Base-by-base conservation (phyloP, 768 basidiomycete species). In the Termitomyces sp. region DNA sequence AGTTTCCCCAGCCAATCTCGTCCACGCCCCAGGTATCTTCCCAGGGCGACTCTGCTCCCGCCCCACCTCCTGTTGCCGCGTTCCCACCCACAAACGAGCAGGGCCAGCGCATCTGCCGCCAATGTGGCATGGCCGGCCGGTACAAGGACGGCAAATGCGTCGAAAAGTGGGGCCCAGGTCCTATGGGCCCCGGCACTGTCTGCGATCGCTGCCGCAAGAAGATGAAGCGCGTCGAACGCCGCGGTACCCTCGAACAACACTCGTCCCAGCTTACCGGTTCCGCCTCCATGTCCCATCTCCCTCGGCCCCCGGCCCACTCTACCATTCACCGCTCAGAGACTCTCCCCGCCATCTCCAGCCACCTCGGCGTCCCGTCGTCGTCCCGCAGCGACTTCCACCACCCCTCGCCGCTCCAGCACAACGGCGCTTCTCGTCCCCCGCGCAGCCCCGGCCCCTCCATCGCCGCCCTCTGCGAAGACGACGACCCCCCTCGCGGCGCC, bases 91-190 rank as follows among this genome's bases (percentile, higher is more conserved):
- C 75, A 0, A 88, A 88, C 64, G 74, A 78, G 1, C 74, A 79
- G 51, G 90, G 90, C 0, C 89, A 90, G 65, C 75, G 89, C 24
- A 89, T 88, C 48, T 91, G 90, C 67, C 75, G 88, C 6, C 87
- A 88, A 64, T 92, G 90, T 63, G 87, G 87, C 0, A 71, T 85
- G 43, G 75, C 83, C 0, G 90, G 90, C 0, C 74, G 89, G 1
- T 92, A 91, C 72, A 90, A 90, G 72, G 90, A 92, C 22, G 87
- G 86, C 9, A 90, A 90, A 63, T 92, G 90, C 67, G 89, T 92
- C 52, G 90, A 92, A 65, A 92, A 92, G 69, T 92, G 90, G 90
- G 90, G 90, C 1, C 89, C 90, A 24, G 90, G 90, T 4, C 90
- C 90, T 47, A 81, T 86, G 70, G 90, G 90, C 0, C 90, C 90